Conservation (phyloP, 2,329 filamentous ascomycete genomes). For the Sporothrix sp. region DNA sequence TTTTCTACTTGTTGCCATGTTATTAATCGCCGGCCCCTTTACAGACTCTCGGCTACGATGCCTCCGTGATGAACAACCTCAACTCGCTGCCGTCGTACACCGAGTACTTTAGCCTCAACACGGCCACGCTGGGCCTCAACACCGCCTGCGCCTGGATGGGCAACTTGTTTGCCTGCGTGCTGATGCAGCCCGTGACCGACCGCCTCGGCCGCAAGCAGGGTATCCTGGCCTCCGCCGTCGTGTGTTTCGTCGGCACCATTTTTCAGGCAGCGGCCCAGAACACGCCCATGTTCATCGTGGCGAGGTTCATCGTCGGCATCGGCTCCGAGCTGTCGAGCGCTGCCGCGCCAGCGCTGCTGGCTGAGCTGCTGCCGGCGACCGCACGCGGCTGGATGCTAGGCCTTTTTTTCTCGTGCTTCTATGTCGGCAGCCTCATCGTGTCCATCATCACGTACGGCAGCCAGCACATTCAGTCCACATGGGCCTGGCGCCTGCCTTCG, state of each 20-base stretch:
- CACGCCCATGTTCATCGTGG: conserved; percentile 29
- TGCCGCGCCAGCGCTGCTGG: conserved; percentile 36
- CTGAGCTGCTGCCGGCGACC: conserved; percentile 34
- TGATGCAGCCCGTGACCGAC: conserved; percentile 16
- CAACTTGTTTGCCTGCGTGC: conserved; percentile 33
- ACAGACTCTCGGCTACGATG: neutral
- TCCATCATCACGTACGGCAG: conserved; percentile 26
- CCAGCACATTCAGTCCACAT: conserved; percentile 25
- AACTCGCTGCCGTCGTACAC: conserved; percentile 4
- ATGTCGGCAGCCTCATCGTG: conserved; percentile 23
- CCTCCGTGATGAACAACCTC: conserved; percentile 2
- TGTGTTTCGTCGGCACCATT: conserved; percentile 28
- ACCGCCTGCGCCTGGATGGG: conserved; percentile 46
- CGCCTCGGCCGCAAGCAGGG: neutral
- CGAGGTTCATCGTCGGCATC: conserved; percentile 37
- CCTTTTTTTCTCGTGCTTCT: conserved; percentile 25
- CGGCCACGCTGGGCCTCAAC: conserved; percentile 34
- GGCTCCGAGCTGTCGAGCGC: conserved; percentile 33
- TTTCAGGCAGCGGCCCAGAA: conserved; percentile 38
- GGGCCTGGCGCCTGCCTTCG: conserved; percentile 29
- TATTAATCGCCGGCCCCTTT: too few species aligned
- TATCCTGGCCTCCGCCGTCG: neutral
- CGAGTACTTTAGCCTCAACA: conserved; percentile 3
- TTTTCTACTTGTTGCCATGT: too few species aligned
- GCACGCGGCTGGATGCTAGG: conserved; percentile 33